A percentile compares a stretch with the other conserved stretches of the same genome.
Conservation (phyloP, 2,329 filamentous ascomycete genomes). For the Trichophyton verrucosum region DNA sequence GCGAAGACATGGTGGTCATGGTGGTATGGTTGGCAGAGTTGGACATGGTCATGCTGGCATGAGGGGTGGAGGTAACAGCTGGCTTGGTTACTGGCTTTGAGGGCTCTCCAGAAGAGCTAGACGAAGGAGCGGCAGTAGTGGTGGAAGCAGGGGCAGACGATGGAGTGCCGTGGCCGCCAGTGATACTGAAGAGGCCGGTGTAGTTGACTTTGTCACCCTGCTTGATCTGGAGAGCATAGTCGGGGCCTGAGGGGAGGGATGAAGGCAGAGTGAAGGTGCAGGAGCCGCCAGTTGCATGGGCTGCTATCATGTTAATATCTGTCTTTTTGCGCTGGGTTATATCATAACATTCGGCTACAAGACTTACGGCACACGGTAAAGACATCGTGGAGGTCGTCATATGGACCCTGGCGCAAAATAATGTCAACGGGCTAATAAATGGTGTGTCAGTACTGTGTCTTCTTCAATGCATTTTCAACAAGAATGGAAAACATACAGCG, state of each 20-base stretch:
- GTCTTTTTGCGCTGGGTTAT: background rate
- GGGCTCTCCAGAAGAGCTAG: conserved; percentile 12
- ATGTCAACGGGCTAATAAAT: conserved; percentile 41
- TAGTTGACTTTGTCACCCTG: conserved; percentile 45
- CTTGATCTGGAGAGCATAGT: conserved; percentile 49
- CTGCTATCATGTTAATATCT: conserved; percentile 17
- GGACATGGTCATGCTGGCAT: background rate
- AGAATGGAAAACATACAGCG: conserved; percentile 16
- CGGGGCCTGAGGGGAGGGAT: conserved; percentile 31
- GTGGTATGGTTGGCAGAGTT: conserved; percentile 6
- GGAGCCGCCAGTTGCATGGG: conserved; percentile 32
- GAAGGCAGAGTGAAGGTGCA: conserved; percentile 41
- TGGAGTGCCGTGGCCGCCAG: conserved; percentile 23
- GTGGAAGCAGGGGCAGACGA: background rate
- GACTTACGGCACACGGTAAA: conserved; percentile 31
- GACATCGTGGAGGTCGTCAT: conserved; percentile 40
- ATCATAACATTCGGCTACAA: background rate
- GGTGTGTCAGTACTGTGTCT: background rate
- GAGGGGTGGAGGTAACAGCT: background rate
- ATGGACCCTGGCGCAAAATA: conserved; percentile 42
- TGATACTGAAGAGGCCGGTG: conserved; percentile 39
- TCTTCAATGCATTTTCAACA: conserved; percentile 9
- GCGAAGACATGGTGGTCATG: conserved; percentile 12
- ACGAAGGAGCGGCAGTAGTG: background rate
- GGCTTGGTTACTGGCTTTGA: background rate